phyloP scores from a whole-genome alignment of 2,329 filamentous ascomycete genomes.

The Arachnomyces sp. region DNA sequence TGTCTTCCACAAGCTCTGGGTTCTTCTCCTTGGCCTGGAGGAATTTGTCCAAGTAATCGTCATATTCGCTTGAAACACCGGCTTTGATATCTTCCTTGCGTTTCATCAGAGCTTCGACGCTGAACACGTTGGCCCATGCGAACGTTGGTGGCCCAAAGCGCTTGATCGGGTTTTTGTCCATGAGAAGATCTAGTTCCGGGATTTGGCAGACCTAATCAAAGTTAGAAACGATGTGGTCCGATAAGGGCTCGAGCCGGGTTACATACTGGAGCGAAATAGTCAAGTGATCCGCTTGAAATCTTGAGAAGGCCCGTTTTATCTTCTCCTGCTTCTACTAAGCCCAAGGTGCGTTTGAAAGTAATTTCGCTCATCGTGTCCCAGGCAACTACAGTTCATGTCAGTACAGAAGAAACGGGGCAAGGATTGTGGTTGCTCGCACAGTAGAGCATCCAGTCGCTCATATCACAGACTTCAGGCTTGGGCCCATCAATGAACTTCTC shows the following conservation, averaged over 20 bases:
- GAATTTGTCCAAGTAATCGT: conserved; percentile 17
- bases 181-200: conserved; percentile 20
- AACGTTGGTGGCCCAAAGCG: conserved; percentile 20
- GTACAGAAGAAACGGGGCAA: neutral
- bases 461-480: conserved; percentile 23
- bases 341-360: conserved; percentile 20
- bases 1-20: conserved; percentile 14
- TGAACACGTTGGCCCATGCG: conserved; percentile 7
- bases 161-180: conserved; percentile 23
- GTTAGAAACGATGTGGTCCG: conserved; percentile 8
- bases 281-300: no score
- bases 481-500: conserved; percentile 22
- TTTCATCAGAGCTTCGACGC: conserved; percentile 7
- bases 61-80: neutral
- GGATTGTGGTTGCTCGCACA: conserved; percentile 20
- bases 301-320: no score
- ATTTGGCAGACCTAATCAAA: conserved; percentile 13
- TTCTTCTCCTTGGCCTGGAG: conserved; percentile 13
- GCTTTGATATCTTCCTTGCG: conserved; percentile 1
- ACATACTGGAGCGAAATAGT: no score
- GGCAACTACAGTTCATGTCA: conserved; percentile 3
- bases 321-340: conserved; percentile 16
- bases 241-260: neutral
- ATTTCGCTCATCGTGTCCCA: conserved; percentile 21
- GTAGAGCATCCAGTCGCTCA: conserved; percentile 36